These are phyloP conservation scores for Mycothermus thermophilus DNA, from an alignment of 495 filamentous ascomycete genomes.

Conservation along the genomic window DNA sequence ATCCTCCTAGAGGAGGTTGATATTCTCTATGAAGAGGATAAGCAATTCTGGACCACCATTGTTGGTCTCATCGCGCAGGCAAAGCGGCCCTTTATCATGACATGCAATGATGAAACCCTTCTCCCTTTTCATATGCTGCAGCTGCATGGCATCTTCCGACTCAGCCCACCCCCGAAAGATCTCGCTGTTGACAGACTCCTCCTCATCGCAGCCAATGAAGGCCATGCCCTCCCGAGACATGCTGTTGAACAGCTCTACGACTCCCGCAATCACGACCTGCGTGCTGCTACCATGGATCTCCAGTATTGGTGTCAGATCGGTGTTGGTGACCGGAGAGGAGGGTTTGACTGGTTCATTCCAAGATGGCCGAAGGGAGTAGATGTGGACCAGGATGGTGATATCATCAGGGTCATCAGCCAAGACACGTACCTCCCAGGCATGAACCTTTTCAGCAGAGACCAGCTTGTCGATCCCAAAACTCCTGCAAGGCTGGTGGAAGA, in stretches of 20 bases:
- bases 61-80: slow-evolving; percentile 65
- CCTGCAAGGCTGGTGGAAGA: slow-evolving; percentile 26
- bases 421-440: slow-evolving; percentile 64
- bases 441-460: slow-evolving; percentile 58
- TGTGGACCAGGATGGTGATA: slow-evolving; percentile 48
- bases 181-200: slow-evolving; percentile 68
- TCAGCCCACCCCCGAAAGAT: slow-evolving; percentile 50
- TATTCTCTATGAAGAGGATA: slow-evolving; percentile 85
- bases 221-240: slow-evolving; percentile 59
- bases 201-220: slow-evolving; percentile 76
- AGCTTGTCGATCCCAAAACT: slow-evolving; percentile 9
- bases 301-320: slow-evolving; percentile 96
- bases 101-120: slow-evolving; percentile 76
- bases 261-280: slow-evolving; percentile 53
- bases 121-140: slow-evolving; percentile 56
- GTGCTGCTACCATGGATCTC: slow-evolving; percentile 72
- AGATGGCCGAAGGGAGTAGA: slow-evolving; percentile 58
- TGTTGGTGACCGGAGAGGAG: slow-evolving; percentile 75
- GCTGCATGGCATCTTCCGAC: slow-evolving; percentile 78
- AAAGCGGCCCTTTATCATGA: slow-evolving; percentile 83
- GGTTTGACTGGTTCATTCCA: slow-evolving; percentile 78
- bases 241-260: slow-evolving; percentile 57
- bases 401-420: slow-evolving; percentile 67
- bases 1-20: slow-evolving; percentile 94
- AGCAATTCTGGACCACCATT: slow-evolving; percentile 81